Percentiles rank a stretch among this genome's conserved stretches.
Conservation (phyloP, 1,284 basidiomycete species). For the Cryptococcus sp. region DNA sequence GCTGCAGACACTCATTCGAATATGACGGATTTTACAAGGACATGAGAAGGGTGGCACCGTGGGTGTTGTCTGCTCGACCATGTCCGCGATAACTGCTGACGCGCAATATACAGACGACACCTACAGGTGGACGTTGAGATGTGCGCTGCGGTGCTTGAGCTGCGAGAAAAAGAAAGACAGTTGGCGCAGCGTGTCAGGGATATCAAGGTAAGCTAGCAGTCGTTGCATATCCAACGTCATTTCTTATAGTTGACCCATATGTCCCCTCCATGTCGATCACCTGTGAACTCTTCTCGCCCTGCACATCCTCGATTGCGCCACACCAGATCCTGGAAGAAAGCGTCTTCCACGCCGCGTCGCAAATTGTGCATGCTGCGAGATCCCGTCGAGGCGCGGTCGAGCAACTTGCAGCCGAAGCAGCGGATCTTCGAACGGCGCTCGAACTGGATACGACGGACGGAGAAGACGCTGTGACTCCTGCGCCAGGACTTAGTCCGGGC, state of each 20-base stretch:
- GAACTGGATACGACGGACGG: conserved; percentile 10
- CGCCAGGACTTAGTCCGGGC: no score
- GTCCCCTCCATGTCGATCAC: not conserved
- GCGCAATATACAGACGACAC: conserved; percentile 24
- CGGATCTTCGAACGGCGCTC: conserved; percentile 18
- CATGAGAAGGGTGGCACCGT: conserved; percentile 15
- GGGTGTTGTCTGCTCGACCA: conserved; percentile 3
- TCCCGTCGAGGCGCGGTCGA: conserved; percentile 23
- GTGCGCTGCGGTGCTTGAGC: conserved; percentile 36
- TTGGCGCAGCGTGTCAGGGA: conserved; percentile 36
- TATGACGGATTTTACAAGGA: conserved; percentile 11
- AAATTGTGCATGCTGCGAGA: conserved; percentile 30
- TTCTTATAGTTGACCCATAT: not conserved
- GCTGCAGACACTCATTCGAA: conserved; percentile 20
- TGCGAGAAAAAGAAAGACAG: conserved; percentile 32
- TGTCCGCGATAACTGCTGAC: not conserved
- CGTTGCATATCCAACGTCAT: no score
- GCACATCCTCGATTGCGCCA: not conserved
- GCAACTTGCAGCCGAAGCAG: conserved; percentile 23
- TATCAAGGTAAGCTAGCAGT: conserved; percentile 30
- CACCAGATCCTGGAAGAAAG: conserved; percentile 26
- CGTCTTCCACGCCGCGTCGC: conserved; percentile 30
- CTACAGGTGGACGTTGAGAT: conserved; percentile 45
- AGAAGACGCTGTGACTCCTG: conserved; percentile 6
- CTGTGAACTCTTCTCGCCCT: not conserved